Conservation (phyloP, 192 early-diverging fungal species). For the Physocladia obscura region DNA sequence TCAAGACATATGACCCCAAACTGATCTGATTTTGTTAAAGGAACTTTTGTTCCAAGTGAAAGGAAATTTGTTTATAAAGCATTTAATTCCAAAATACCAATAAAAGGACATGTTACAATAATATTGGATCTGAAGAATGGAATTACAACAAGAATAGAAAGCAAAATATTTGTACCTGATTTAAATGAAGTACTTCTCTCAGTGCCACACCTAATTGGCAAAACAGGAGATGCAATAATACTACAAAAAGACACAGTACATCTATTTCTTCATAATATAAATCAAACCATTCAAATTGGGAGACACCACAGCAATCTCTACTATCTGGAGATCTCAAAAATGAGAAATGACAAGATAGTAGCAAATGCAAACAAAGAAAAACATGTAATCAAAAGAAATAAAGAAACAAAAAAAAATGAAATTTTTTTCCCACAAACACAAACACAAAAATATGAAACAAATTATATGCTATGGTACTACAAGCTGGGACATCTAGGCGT, state of each 20-base stretch:
- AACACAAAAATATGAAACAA: no score
- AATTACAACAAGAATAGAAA: background rate
- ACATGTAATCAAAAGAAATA: background rate
- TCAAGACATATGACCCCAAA: no score
- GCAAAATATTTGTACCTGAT: background rate
- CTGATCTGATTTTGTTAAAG: background rate
- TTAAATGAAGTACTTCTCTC: background rate
- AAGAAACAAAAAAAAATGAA: background rate
- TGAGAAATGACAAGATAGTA: no score
- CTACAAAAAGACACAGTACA: no score
- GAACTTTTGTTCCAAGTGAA: no score
- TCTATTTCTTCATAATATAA: no score
- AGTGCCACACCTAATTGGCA: background rate
- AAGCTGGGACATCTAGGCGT: background rate
- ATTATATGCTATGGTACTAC: background rate
- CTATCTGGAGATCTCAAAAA: no score
- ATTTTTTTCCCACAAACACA: background rate
- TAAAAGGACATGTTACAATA: background rate
- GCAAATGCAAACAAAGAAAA: background rate
- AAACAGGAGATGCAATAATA: no score
- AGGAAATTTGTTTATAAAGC: no score
- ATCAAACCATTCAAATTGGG: background rate
- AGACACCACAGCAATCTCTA: background rate
- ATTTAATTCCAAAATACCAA: no score
- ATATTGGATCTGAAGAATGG: background rate